Conservation (phyloP, 2,329 filamentous ascomycete species). For the Fusarium illudens region DNA sequence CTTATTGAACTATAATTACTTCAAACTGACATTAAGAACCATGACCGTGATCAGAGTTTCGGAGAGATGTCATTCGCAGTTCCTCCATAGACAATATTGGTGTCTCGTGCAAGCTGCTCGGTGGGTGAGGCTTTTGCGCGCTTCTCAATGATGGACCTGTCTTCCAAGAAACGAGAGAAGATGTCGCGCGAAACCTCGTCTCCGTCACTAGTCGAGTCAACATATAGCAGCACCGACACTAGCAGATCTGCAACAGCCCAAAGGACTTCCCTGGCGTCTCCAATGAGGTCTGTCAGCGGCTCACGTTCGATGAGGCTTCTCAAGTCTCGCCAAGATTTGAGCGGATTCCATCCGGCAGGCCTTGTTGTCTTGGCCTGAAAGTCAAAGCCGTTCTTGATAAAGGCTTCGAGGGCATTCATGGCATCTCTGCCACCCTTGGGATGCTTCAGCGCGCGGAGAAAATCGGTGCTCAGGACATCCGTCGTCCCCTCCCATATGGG, state of each 20-base stretch:
- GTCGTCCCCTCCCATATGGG: conserved; percentile 79
- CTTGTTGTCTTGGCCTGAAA: conserved; percentile 39
- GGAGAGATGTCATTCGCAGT: conserved; percentile 10
- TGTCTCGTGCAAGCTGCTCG: conserved; percentile 46
- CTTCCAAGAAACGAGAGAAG: conserved; percentile 50
- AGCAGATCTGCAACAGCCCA: conserved; percentile 56
- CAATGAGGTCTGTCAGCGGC: conserved; percentile 52
- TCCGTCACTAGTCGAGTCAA: conserved; percentile 51
- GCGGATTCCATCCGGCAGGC: conserved; percentile 43
- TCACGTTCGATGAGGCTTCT: conserved; percentile 48
- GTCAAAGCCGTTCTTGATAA: conserved; percentile 44
- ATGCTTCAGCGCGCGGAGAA: conserved; percentile 58
- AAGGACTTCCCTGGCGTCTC: conserved; percentile 56
- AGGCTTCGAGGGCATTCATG: conserved; percentile 54
- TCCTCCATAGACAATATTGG: conserved; percentile 50
- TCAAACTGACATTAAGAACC: neutral
- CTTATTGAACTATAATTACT: neutral
- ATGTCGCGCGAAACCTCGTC: conserved; percentile 51
- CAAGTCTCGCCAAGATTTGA: conserved; percentile 52
- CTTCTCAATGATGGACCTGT: conserved; percentile 32
- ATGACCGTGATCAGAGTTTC: conserved; percentile 35
- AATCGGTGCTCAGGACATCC: conserved; percentile 69
- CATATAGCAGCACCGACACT: conserved; percentile 53
- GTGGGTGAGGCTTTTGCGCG: conserved; percentile 25
- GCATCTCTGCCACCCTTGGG: conserved; percentile 48